Percentiles rank a stretch among this genome's conserved stretches.
These are phyloP conservation scores for Rubus idaeus DNA, from an alignment of 306 rosid genomes.

Conservation along the genomic window DNA sequence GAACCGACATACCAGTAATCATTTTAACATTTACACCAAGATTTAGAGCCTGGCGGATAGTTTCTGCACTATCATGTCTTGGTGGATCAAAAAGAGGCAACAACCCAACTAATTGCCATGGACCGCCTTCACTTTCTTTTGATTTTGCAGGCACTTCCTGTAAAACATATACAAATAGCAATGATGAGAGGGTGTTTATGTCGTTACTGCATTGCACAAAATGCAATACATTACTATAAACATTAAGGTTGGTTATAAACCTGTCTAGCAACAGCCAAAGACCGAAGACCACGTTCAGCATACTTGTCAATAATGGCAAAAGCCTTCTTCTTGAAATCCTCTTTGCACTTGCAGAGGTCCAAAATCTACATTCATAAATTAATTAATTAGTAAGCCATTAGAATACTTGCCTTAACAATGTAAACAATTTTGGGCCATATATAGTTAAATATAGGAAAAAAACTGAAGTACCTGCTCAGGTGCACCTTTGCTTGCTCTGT, in stretches of 20 bases:
- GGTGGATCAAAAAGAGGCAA: conserved; percentile 95
- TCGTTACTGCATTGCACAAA: background rate
- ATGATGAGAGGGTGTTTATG: background rate
- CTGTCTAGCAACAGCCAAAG: conserved; percentile 95
- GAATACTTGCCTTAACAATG: background rate
- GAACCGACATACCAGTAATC: conserved; percentile 77
- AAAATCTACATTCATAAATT: conserved; percentile 52
- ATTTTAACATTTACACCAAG: conserved; percentile 98
- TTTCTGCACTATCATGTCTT: conserved; percentile 98
- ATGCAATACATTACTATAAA: background rate
- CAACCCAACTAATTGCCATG: conserved; percentile 96
- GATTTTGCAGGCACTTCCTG: conserved; percentile 87
- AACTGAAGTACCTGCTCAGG: conserved; percentile 82
- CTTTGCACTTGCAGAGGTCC: conserved; percentile 75
- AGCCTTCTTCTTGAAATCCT: conserved; percentile 72
- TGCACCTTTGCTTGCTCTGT: conserved; percentile 98
- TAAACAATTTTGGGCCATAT: background rate
- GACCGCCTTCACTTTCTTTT: conserved; percentile 72
- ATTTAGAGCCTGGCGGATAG: conserved; percentile 90
- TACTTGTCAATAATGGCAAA: conserved; percentile 76
- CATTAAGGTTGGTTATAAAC: conserved; percentile 33
- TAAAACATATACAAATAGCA: conserved; percentile 12
- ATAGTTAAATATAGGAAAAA: conserved; percentile 4
- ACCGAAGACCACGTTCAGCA: conserved; percentile 98
- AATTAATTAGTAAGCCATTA: conserved; percentile 11